These are phyloP conservation scores for Kitagawia praeruptora DNA, from an alignment of 129 eudicot genomes.

Conservation along the genomic window DNA sequence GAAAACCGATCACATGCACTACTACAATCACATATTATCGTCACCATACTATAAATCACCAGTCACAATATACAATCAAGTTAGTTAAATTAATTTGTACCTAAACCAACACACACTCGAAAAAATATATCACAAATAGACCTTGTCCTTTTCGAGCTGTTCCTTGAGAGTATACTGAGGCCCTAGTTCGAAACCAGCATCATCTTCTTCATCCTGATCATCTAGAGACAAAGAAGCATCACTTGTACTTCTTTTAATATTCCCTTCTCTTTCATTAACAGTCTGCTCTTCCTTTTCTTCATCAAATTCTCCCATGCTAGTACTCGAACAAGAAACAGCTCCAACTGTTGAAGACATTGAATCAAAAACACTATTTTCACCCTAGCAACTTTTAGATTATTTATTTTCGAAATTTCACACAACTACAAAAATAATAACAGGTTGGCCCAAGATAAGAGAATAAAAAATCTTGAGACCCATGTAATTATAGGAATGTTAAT, in stretches of 20 bases:
- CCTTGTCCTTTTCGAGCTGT: slow-evolving; percentile 65
- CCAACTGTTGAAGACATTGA: slow-evolving; percentile 30
- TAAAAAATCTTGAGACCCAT: no score
- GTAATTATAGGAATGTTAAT: no score
- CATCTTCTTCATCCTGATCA: slow-evolving; percentile 53
- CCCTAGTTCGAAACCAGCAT: slow-evolving; percentile 33
- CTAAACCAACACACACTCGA: no score
- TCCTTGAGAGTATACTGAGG: slow-evolving; percentile 60
- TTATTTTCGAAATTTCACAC: no score
- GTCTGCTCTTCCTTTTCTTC: slow-evolving; percentile 41
- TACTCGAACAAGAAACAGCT: slow-evolving; percentile 28
- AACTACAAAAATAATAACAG: no score
- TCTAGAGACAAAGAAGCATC: slow-evolving; percentile 37
- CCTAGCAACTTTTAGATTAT: no score
- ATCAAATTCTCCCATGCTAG: slow-evolving; percentile 38
- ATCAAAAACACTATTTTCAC: background rate
- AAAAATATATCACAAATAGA: background rate
- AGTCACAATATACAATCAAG: no score
- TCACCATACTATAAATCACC: no score
- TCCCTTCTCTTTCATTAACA: slow-evolving; percentile 13
- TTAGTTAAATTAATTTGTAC: no score
- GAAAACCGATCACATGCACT: no score
- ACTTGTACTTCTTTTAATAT: slow-evolving; percentile 29
- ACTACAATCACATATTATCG: no score
- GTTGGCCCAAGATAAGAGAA: no score